Base-by-base conservation (phyloP, 805 yeast genomes). In the Ogataea minuta region DNA sequence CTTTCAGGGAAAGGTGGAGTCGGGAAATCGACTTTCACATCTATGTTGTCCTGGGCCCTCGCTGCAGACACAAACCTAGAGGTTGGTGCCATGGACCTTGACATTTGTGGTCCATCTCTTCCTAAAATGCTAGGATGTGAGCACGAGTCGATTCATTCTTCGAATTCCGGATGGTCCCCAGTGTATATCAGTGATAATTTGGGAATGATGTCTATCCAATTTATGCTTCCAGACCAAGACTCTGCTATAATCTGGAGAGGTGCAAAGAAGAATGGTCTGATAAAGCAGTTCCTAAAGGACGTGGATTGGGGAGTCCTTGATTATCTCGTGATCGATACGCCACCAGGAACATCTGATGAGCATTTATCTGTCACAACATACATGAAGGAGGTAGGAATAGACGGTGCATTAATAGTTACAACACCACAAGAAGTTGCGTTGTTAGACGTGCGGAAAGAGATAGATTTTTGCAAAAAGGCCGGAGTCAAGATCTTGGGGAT, bases 281-380 rank as follows among this genome's bases (percentile, higher is more conserved):
- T 93, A 36, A 93, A 93, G 56, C 96, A 89, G 65, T 93, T 93
- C 54, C 68, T 93, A 38, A 88, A 85, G 56, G 97, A 91, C 53
- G 97, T 93, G 2, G 89, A 87, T 53, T 93, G 99, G 99, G 96
- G 95, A 4, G 72, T 74, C 16, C 63, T 85, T 40, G 97, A 93
- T 60, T 93, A 85, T 55, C 68, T 93, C 49, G 74, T 93, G 11
- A 84, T 93, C 12, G 99, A 93, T 56, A 93, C 99, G 0, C 99
- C 99, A 0, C 99, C 99, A 0, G 99, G 99, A 0, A 93, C 99
- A 0, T 84, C 96, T 0, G 99, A 93, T 63, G 99, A 93, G 60
- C 99, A 93, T 63, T 72, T 93, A 28, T 81, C 95, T 6, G 90
- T 93, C 23, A 86, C 90, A 23, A 81, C 85, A 36, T 90, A 86